A percentile compares a stretch with the other conserved stretches of the same genome.
Conservation (phyloP, 352 stramenopile genomes). For the Globisporangium recalcitrans region DNA sequence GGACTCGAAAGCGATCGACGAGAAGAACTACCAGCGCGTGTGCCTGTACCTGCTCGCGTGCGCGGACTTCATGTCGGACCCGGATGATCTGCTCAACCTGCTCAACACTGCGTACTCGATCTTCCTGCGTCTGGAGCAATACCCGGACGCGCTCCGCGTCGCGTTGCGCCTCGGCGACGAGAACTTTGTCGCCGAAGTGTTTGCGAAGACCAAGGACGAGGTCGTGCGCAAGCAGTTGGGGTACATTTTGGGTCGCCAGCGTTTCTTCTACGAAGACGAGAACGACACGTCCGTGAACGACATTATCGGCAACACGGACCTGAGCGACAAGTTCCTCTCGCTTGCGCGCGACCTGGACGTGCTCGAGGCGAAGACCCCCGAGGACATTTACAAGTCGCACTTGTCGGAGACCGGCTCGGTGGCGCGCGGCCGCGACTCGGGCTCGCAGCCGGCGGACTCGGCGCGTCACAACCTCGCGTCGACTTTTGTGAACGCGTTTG, state of each 20-base stretch:
- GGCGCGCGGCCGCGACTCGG: conserved; percentile 59
- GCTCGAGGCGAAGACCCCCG: conserved; percentile 94
- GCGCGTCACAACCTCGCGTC: conserved; percentile 97
- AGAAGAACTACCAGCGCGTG: conserved; percentile 98
- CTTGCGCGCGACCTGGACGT: conserved; percentile 97
- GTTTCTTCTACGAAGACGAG: conserved; percentile 93
- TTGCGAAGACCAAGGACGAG: conserved; percentile 67
- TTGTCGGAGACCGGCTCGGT: conserved; percentile 93
- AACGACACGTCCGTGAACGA: conserved; percentile 88
- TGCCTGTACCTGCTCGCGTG: conserved; percentile 98
- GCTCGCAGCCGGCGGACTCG: conserved; percentile 90
- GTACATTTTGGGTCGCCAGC: conserved; percentile 94
- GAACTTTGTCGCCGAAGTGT: conserved; percentile 68
- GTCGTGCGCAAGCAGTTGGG: conserved; percentile 90
- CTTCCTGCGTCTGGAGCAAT: conserved; percentile 92
- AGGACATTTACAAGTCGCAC: conserved; percentile 99
- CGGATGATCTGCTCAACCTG: conserved; percentile 93
- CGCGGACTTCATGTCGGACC: conserved; percentile 98
- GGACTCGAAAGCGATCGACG: conserved; percentile 92
- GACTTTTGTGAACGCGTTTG: conserved; percentile 99
- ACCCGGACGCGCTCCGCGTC: conserved; percentile 95
- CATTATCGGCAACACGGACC: conserved; percentile 95
- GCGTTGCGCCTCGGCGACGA: conserved; percentile 90
- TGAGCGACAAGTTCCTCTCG: conserved; percentile 95
- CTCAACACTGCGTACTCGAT: conserved; percentile 92